Base-by-base conservation (phyloP, 1,284 basidiomycete genomes). In the Ustilago nuda region DNA sequence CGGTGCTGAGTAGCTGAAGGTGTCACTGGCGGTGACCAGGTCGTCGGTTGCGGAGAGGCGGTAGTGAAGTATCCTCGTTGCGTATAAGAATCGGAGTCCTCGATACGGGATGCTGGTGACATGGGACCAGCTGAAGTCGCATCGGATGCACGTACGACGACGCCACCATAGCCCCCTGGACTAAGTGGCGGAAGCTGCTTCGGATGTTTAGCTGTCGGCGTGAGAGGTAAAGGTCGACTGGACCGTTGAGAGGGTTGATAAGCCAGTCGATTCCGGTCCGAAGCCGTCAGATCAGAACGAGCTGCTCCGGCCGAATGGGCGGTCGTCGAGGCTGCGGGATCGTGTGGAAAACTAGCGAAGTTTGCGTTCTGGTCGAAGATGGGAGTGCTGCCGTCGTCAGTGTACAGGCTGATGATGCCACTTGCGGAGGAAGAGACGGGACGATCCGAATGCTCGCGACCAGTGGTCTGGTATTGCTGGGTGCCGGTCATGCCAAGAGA, bases 351-450 rank as follows among this genome's bases (percentile, higher is more conserved):
- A 32, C 36, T 11, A 0, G 56, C 50, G 19, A 72, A 72, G n/a
- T 12, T 56, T 5, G 64, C 46, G 32, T 7, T 57, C 11, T 63
- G 64, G 19, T 67, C 65, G 36, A 63, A 27, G 19, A 41, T 54
- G 23, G 60, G 67, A 3, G 67, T 64, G 19, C 61, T 53, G 30
- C 33, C 23, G 27, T 72, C 76, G 13, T 76, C 69, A 3, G 70
- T 69, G 45, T 79, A 79, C 50, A 79, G 43, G 66, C 73, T 79
- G 61, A 79, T 79, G 62, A 79, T 79, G 33, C 73, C 78, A 35
- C 70, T 77, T 11, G 78, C 78, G 0, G 78, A 74, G 9, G 70
- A 71, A 0, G 75, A 77, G 13, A 71, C 66, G 15, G 75, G 75
- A 30, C 75, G 67, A 37, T 56, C 50, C 2, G 41, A 8, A 4